Base-by-base conservation (phyloP, 768 basidiomycete genomes). In the Termitomyces sp. region DNA sequence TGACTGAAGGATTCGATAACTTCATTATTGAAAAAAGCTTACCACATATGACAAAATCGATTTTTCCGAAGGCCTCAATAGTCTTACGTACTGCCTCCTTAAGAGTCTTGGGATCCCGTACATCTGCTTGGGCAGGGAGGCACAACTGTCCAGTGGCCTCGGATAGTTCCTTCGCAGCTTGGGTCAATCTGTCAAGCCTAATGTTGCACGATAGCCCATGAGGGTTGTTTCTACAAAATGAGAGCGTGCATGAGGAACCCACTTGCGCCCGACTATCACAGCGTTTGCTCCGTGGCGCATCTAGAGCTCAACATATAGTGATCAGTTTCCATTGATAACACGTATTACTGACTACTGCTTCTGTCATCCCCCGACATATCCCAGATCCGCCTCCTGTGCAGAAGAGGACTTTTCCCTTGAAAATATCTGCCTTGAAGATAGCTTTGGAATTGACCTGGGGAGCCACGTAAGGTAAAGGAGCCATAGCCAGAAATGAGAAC, bases 31-130 rank as follows among this genome's bases (percentile, higher is more conserved):
- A 34, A 36, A 24, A 44, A 42, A 29, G 73, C 79, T 57, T 70
- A 90, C 94, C 94, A 68, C 92, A 94, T 55, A 98, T 91, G 51
- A 98, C 95, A 68, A 92, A 96, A 73, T 99, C 95, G 58, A 99
- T 92, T 61, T 79, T 79, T 0, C 95, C 94, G 67, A 90, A 94
- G 62, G 77, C 78, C 60, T 85, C 81, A 18, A 94, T 81, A 1
- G 90, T 83, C 67, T 83, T 80, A 28, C 82, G 72, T 20, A 92
- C 95, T 6, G 96, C 96, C 7, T 78, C 82, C 58, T 81, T 78
- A 39, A 99, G 73, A 15, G 86, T 77, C 50, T 84, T 78, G 1
- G 90, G 86, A 39, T 90, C 76, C 48, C 95, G 78, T 9, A 99
- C 96, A 66, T 98, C 96, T 1, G 82, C 94, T 60, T 87, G 81